Evolutionary conservation across 176 grass and related monocot genomes (phyloP).

Genomic region (Alloteropsis semialata): DNA sequence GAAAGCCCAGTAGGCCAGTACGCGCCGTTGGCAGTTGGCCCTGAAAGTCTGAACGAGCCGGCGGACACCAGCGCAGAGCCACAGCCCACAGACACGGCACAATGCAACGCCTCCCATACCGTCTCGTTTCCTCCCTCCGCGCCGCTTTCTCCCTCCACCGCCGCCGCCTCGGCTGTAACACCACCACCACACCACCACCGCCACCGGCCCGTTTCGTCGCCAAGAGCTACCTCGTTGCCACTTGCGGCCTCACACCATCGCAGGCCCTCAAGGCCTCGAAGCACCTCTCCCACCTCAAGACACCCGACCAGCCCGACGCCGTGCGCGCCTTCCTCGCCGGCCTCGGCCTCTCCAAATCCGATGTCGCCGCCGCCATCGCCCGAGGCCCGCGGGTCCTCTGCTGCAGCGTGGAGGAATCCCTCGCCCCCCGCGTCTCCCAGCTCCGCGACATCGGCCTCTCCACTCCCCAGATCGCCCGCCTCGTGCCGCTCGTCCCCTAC

Average conservation of each 20-base stretch:
- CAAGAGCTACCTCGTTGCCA: background rate
- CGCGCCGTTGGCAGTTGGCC: too few relatives aligned
- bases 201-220: background rate
- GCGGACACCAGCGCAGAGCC: too few relatives aligned
- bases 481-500: background rate
- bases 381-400: background rate
- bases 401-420: background rate
- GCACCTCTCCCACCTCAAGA: background rate
- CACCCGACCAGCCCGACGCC: background rate
- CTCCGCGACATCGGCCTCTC: constrained; percentile 4
- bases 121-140: background rate
- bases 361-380: background rate
- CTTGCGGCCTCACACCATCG: background rate
- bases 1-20: too few relatives aligned
- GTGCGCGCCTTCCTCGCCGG: background rate
- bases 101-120: background rate
- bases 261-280: background rate
- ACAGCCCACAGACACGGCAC: background rate
- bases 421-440: background rate
- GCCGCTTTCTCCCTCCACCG: background rate
- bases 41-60: background rate
- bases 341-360: background rate
- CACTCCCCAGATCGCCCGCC: background rate
- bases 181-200: background rate
- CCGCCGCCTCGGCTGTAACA: background rate